Evolutionary conservation across 306 rosid species (phyloP).

Genomic region (Castanospermum australe): DNA sequence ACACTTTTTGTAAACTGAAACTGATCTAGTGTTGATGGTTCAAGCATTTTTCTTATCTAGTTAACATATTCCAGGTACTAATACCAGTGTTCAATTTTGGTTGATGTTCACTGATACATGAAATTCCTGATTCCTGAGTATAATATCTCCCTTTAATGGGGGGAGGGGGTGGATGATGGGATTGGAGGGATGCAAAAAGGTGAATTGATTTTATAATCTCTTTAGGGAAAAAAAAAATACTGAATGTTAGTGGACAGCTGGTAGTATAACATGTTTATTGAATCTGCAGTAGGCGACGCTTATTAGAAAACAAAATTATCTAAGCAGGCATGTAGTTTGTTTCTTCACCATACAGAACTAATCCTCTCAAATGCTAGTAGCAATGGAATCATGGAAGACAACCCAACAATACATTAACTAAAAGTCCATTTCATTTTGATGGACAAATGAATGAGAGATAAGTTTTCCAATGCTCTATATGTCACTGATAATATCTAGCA

Average conservation of each 20-base stretch:
- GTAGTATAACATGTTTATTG: no score
- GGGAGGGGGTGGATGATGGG: not conserved
- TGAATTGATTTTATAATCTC: not conserved
- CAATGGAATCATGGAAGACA: not conserved
- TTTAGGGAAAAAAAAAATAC: not conserved
- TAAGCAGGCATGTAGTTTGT: not conserved
- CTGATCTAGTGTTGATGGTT: not conserved
- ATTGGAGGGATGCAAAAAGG: not conserved
- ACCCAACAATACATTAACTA: not conserved
- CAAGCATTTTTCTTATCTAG: not conserved
- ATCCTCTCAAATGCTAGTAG: not conserved
- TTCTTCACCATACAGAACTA: not conserved
- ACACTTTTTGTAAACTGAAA: not conserved
- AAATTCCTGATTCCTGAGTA: not conserved
- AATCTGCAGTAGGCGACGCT: not conserved
- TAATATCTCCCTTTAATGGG: not conserved
- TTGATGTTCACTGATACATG: not conserved
- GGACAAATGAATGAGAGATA: not conserved
- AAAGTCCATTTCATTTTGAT: not conserved
- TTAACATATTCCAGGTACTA: not conserved
- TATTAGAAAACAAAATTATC: not conserved
- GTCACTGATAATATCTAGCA: constrained; percentile 39
- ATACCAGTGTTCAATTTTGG: not conserved
- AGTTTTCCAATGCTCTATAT: constrained; percentile 18
- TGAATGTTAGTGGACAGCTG: not conserved